Percentiles rank a stretch among this genome's conserved stretches.
These are phyloP conservation scores for Stylosanthes scabra DNA, from an alignment of 331 rosid genomes.

Conservation along the genomic window DNA sequence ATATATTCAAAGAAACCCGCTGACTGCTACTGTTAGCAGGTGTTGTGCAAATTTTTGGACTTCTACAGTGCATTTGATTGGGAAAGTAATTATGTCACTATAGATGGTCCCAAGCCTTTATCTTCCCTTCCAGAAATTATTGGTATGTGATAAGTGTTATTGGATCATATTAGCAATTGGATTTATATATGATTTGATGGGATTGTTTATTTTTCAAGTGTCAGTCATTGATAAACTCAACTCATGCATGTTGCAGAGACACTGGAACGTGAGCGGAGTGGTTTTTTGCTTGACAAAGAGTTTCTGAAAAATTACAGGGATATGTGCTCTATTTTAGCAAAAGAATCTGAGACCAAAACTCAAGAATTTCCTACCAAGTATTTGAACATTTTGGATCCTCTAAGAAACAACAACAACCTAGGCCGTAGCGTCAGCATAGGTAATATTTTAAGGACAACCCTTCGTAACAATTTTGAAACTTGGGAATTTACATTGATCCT, in stretches of 20 bases:
- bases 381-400: conserved; percentile 61
- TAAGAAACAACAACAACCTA: conserved; percentile 53
- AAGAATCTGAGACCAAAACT: conserved; percentile 15
- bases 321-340: conserved; percentile 37
- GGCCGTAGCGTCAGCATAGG: conserved; percentile 80
- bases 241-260: conserved; percentile 41
- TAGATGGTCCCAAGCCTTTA: conserved; percentile 48
- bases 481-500: background rate
- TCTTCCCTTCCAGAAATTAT: conserved; percentile 56
- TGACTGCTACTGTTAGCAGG: conserved; percentile 43
- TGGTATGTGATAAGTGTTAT: conserved; percentile 55
- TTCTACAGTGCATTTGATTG: conserved; percentile 57
- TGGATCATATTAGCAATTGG: conserved; percentile 22
- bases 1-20: conserved; percentile 25
- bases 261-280: conserved; percentile 43
- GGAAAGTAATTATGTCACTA: conserved; percentile 47
- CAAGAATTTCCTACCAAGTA: conserved; percentile 46
- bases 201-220: conserved; percentile 26
- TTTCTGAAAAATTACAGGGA: conserved; percentile 50
- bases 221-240: conserved; percentile 23
- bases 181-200: conserved; percentile 15
- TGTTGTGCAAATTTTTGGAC: conserved; percentile 58
- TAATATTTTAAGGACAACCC: conserved; percentile 38
- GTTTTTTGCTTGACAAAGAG: conserved; percentile 50
- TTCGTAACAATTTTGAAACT: conserved; percentile 5